These are phyloP conservation scores for Penicillium hordei DNA, from an alignment of 2,329 filamentous ascomycete genomes.

Conservation along the genomic window DNA sequence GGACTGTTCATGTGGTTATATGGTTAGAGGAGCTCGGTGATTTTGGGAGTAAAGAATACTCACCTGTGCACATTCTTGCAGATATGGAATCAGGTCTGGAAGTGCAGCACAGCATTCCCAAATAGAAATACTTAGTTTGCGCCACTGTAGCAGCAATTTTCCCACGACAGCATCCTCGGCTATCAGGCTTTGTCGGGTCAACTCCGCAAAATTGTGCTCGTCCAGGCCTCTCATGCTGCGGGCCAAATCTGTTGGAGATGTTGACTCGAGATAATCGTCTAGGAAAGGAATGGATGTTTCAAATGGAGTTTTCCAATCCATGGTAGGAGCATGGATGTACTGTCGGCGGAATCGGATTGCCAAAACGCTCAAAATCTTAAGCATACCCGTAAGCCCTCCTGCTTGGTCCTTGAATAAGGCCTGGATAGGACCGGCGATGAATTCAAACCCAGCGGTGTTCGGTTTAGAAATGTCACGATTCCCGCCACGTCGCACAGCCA, in stretches of 20 bases:
- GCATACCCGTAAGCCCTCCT: slow-evolving; percentile 31
- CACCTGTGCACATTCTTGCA: slow-evolving; percentile 40
- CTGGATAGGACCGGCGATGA: slow-evolving; percentile 42
- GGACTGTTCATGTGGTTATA: slow-evolving; percentile 20
- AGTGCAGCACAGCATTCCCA: slow-evolving; percentile 43
- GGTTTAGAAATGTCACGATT: slow-evolving; percentile 14
- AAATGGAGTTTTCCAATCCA: slow-evolving; percentile 39
- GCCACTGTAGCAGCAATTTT: slow-evolving; percentile 33
- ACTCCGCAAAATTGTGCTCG: slow-evolving; percentile 30
- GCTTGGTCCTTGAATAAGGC: slow-evolving; percentile 35
- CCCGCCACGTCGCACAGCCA: slow-evolving; percentile 21
- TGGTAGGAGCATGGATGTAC: slow-evolving; percentile 36
- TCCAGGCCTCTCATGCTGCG: slow-evolving; percentile 33
- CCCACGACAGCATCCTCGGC: slow-evolving; percentile 24
- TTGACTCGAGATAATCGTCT: slow-evolving; percentile 36
- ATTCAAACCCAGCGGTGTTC: slow-evolving; percentile 30
- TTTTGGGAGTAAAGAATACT: slow-evolving; percentile 13
- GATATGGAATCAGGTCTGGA: slow-evolving; percentile 32
- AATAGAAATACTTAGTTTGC: slow-evolving; percentile 31
- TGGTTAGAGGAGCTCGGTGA: slow-evolving; percentile 5
- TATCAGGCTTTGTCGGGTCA: slow-evolving; percentile 28
- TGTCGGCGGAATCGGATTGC: slow-evolving; percentile 35
- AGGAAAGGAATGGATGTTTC: slow-evolving; percentile 34
- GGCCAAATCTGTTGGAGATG: slow-evolving; percentile 35
- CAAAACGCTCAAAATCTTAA: slow-evolving; percentile 41